Evolutionary conservation across 805 yeast species (phyloP).

Genomic region (Candida taoyuanica): DNA sequence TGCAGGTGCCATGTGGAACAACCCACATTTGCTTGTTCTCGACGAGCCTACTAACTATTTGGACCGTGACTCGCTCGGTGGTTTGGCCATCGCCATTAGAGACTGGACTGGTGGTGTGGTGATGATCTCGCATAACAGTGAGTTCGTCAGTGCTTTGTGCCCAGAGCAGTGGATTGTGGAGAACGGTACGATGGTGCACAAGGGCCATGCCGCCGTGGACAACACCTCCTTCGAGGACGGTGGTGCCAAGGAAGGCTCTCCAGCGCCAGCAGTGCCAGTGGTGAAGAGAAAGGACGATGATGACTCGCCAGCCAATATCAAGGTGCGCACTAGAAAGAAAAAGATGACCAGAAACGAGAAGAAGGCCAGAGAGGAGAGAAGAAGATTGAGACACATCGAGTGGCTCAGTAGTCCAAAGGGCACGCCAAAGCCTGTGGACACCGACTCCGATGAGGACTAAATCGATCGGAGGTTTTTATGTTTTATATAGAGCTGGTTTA

Average conservation of each 20-base stretch:
- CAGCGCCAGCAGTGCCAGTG: slow-evolving; percentile 38
- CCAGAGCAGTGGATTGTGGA: slow-evolving; percentile 99
- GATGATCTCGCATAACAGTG: slow-evolving; percentile 96
- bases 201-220: slow-evolving; percentile 75
- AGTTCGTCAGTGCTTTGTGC: slow-evolving; percentile 94
- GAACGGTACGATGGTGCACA: slow-evolving; percentile 82
- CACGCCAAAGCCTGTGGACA: slow-evolving; percentile 89
- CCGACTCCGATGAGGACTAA: slow-evolving; percentile 80
- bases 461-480: neutral
- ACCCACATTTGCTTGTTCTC: slow-evolving; percentile 91
- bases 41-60: slow-evolving; percentile 98
- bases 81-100: slow-evolving; percentile 93
- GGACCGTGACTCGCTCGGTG: slow-evolving; percentile 97
- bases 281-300: slow-evolving; percentile 56
- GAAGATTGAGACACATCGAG: slow-evolving; percentile 88
- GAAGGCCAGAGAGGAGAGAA: slow-evolving; percentile 86
- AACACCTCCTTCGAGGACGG: slow-evolving; percentile 78
- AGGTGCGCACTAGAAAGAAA: slow-evolving; percentile 90
- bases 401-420: slow-evolving; percentile 98
- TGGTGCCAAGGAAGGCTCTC: slow-evolving; percentile 47
- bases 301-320: slow-evolving; percentile 94
- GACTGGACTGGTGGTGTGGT: slow-evolving; percentile 99
- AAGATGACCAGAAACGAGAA: slow-evolving; percentile 95
- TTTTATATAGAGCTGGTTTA: neutral
- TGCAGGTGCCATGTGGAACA: slow-evolving; percentile 99